A percentile compares a stretch with the other conserved stretches of the same genome.
phyloP scores from a whole-genome alignment of 306 rosid genomes.

The Argentina anserina region DNA sequence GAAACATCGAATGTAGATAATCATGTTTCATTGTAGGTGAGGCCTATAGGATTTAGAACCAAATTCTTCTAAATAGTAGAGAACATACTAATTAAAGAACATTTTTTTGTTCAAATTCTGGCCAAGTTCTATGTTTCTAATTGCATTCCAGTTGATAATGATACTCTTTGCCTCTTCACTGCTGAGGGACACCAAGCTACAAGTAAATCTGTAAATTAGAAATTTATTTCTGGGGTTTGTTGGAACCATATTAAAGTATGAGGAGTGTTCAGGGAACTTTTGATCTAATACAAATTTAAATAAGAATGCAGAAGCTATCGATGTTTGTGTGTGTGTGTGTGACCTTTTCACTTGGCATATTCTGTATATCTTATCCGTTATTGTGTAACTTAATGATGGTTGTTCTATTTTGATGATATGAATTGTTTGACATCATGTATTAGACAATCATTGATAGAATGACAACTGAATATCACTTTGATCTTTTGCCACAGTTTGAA shows the following conservation, averaged over 20 bases:
- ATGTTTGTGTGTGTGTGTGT: background rate
- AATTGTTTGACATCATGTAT: background rate
- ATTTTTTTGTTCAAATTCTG: no score
- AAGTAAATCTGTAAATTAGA: background rate
- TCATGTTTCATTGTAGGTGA: background rate
- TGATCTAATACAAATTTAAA: background rate
- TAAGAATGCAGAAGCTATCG: background rate
- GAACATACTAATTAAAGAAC: background rate
- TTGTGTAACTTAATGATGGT: background rate
- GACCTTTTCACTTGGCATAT: background rate
- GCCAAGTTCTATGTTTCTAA: no score
- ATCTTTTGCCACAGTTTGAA: constrained; percentile 46
- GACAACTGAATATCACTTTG: constrained; percentile 16
- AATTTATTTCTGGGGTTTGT: background rate
- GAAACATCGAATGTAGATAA: background rate
- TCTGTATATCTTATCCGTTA: background rate
- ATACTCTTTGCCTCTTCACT: background rate
- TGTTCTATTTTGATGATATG: background rate
- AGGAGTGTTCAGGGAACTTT: background rate
- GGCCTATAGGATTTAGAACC: background rate
- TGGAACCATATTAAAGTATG: background rate
- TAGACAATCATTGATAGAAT: background rate
- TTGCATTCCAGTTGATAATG: background rate
- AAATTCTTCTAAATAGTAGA: background rate
- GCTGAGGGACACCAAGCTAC: background rate